Evolutionary conservation across 2,329 filamentous ascomycete genomes (phyloP).

Genomic region (Ophiostoma novo-ulmi): DNA sequence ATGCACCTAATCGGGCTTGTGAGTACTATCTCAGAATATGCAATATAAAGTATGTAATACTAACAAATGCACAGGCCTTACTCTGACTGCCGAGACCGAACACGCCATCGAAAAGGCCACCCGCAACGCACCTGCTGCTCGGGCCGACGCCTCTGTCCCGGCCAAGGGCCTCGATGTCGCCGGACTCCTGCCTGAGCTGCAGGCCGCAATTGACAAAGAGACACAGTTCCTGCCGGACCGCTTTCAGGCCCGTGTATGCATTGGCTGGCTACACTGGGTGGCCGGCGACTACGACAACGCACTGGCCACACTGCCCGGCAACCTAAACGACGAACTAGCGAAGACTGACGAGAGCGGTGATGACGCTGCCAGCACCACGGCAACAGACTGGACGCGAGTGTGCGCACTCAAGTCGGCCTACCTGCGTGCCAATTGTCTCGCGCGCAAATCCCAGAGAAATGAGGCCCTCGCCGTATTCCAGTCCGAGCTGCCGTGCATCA

Average conservation of each 20-base stretch:
- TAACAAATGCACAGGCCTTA: slow-evolving; percentile 51
- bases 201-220: slow-evolving; percentile 55
- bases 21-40: slow-evolving; percentile 35
- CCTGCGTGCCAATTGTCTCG: slow-evolving; percentile 63
- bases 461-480: slow-evolving; percentile 64
- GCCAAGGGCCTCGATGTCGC: slow-evolving; percentile 44
- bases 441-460: slow-evolving; percentile 43
- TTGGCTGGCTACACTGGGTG: slow-evolving; percentile 81
- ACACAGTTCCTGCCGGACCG: slow-evolving; percentile 50
- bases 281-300: slow-evolving; percentile 63
- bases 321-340: slow-evolving; percentile 50
- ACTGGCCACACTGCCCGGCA: slow-evolving; percentile 56
- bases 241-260: slow-evolving; percentile 75
- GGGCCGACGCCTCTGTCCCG: slow-evolving; percentile 40
- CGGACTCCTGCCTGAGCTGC: slow-evolving; percentile 46
- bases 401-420: slow-evolving; percentile 76
- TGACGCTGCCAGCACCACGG: slow-evolving; percentile 38
- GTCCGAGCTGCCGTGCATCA: slow-evolving; percentile 59
- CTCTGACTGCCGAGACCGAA: slow-evolving; percentile 65
- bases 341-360: slow-evolving; percentile 42
- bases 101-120: slow-evolving; percentile 56
- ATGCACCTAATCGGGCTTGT: slow-evolving; percentile 83
- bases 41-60: background rate
- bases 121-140: slow-evolving; percentile 39
- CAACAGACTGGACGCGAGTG: slow-evolving; percentile 73